Evolutionary conservation across 768 basidiomycete species (phyloP).

Genomic region (Lactarius tabidus): DNA sequence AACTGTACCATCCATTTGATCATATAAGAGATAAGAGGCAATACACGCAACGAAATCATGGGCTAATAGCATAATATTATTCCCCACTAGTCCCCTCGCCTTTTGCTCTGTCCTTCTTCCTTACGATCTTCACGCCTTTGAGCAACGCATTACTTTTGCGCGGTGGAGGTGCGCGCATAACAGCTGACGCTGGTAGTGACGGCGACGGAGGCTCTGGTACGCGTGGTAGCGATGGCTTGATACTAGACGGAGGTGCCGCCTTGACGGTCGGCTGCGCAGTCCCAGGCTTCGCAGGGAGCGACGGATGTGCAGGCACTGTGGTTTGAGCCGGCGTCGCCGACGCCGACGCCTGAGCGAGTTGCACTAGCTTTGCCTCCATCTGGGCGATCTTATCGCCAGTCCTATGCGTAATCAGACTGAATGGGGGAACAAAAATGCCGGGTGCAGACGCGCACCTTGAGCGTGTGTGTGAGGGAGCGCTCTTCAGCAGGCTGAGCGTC

Average conservation of each 20-base stretch:
- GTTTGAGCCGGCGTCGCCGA: slow-evolving; percentile 17
- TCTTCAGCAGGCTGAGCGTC: slow-evolving; percentile 84
- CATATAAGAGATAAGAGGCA: background rate
- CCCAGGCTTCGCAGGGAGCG: slow-evolving; percentile 16
- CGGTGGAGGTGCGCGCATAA: background rate
- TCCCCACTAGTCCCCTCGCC: slow-evolving; percentile 11
- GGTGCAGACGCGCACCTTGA: slow-evolving; percentile 42
- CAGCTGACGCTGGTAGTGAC: background rate
- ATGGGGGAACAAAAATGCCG: background rate
- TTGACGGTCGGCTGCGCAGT: background rate
- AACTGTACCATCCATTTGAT: background rate
- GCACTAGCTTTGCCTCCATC: slow-evolving; percentile 91
- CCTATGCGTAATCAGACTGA: slow-evolving; percentile 37
- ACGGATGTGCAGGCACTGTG: slow-evolving; percentile 35
- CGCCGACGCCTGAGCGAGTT: slow-evolving; percentile 50
- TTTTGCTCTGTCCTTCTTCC: slow-evolving; percentile 25
- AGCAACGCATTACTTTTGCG: slow-evolving; percentile 21
- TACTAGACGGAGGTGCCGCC: background rate
- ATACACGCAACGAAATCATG: background rate
- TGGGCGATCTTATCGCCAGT: slow-evolving; percentile 88
- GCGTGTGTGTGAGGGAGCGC: slow-evolving; percentile 44
- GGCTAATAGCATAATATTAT: background rate
- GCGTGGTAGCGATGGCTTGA: slow-evolving; percentile 2
- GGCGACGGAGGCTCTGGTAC: slow-evolving; percentile 14
- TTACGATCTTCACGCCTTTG: slow-evolving; percentile 31